Conservation (phyloP, 176 grass and related monocot genomes). For the Cenchrus americanus region DNA sequence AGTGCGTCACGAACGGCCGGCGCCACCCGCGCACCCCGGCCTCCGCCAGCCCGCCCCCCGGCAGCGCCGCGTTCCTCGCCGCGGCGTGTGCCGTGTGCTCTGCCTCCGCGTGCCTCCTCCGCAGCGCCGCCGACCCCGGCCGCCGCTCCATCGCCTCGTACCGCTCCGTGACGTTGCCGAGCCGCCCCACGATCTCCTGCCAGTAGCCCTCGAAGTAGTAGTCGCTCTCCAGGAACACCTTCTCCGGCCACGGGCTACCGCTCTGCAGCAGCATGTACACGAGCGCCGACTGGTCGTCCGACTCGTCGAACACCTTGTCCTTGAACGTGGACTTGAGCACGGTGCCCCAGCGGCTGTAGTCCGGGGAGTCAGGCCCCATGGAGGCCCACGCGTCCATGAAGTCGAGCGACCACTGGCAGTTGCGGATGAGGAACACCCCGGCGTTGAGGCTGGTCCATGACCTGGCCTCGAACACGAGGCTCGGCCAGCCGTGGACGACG, state of each 20-base stretch:
- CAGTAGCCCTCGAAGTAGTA: constrained; percentile 96
- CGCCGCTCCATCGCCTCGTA: constrained; percentile 69
- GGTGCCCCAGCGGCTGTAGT: constrained; percentile 59
- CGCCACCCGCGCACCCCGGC: constrained; percentile 54
- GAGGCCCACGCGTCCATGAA: constrained; percentile 76
- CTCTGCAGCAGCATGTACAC: constrained; percentile 67
- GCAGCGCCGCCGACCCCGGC: constrained; percentile 33
- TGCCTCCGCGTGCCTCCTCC: constrained; percentile 62
- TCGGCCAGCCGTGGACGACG: constrained; percentile 77
- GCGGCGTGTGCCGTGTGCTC: constrained; percentile 44
- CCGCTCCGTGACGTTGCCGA: constrained; percentile 51
- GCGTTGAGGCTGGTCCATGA: constrained; percentile 93
- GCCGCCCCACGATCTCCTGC: constrained; percentile 71
- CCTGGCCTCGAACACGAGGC: constrained; percentile 54
- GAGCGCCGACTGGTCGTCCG: constrained; percentile 91
- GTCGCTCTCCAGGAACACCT: constrained; percentile 68
- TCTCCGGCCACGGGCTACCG: constrained; percentile 61
- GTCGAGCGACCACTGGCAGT: constrained; percentile 97
- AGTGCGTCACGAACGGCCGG: constrained; percentile 86
- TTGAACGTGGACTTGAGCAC: constrained; percentile 61
- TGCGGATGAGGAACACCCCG: constrained; percentile 90
- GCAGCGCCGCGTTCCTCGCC: constrained; percentile 47
- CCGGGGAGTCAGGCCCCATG: constrained; percentile 59
- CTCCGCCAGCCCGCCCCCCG: constrained; percentile 38
- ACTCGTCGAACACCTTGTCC: constrained; percentile 75